These are phyloP conservation scores for Debaryomyces singareniensis DNA, from an alignment of 1,139 yeast species.

Conservation along the genomic window DNA sequence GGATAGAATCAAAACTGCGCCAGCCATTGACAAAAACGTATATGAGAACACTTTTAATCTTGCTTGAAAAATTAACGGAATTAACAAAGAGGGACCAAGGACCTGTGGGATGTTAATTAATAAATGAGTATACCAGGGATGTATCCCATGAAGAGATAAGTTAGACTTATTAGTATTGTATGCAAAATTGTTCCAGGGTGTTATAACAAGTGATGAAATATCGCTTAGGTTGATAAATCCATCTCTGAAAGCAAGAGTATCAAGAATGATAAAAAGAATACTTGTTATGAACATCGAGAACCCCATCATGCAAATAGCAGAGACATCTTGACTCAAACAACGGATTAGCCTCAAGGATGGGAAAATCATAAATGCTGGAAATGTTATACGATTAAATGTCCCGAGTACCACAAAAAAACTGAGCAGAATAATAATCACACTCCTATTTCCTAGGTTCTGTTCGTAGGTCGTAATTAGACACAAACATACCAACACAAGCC, in stretches of 20 bases:
- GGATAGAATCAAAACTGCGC: conserved; percentile 62
- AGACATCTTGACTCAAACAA: conserved; percentile 32
- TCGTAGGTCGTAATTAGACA: conserved; percentile 40
- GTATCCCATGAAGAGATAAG: conserved; percentile 74
- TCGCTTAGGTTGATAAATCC: conserved; percentile 7
- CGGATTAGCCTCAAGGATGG: no score
- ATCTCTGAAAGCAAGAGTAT: conserved; percentile 29
- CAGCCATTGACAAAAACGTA: conserved; percentile 52
- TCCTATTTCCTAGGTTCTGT: neutral
- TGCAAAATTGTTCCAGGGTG: conserved; percentile 71
- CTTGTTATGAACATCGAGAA: conserved; percentile 20
- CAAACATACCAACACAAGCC: conserved; percentile 52
- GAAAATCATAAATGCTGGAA: conserved; percentile 62
- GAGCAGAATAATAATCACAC: conserved; percentile 11
- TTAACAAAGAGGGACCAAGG: conserved; percentile 66
- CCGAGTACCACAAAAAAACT: conserved; percentile 62
- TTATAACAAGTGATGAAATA: conserved; percentile 32
- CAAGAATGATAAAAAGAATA: conserved; percentile 43
- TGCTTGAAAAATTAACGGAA: conserved; percentile 28
- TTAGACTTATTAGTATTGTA: conserved; percentile 62
- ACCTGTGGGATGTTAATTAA: conserved; percentile 72
- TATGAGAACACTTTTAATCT: conserved; percentile 36
- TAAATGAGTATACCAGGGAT: conserved; percentile 69
- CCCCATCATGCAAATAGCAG: conserved; percentile 21
- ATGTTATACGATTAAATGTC: conserved; percentile 77